Percentiles rank a stretch among this genome's conserved stretches.
These are phyloP conservation scores for Cladophialophora bantiana DNA, from an alignment of 2,329 filamentous ascomycete species.

Conservation along the genomic window DNA sequence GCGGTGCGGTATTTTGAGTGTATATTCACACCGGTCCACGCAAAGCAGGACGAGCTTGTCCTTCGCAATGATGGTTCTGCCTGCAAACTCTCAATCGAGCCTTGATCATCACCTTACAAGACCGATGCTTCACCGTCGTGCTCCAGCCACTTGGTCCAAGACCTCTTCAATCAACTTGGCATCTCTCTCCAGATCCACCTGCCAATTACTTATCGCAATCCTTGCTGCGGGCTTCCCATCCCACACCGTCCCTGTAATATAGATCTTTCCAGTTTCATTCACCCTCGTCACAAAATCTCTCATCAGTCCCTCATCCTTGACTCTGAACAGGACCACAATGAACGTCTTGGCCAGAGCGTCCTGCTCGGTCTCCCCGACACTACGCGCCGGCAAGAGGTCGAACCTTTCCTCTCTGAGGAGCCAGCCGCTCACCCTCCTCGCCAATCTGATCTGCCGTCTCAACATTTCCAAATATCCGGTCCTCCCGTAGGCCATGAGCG, in stretches of 20 bases:
- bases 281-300: constrained; percentile 71
- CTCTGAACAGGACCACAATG: constrained; percentile 79
- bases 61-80: not conserved
- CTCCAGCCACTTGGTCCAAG: constrained; percentile 56
- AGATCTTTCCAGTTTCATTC: constrained; percentile 76
- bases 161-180: constrained; percentile 69
- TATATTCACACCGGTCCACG: not conserved
- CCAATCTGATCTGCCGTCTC: constrained; percentile 73
- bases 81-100: not conserved
- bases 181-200: constrained; percentile 73
- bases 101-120: not conserved
- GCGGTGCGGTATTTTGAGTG: constrained; percentile 79
- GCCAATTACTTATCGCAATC: constrained; percentile 89
- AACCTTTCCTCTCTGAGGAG: constrained; percentile 68
- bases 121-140: not conserved
- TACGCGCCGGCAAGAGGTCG: constrained; percentile 66
- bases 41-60: not conserved
- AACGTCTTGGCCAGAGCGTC: constrained; percentile 62
- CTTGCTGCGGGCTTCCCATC: constrained; percentile 74
- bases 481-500: constrained; percentile 75
- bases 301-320: constrained; percentile 71
- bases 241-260: constrained; percentile 84
- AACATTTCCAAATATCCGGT: constrained; percentile 74
- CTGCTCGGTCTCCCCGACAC: constrained; percentile 44
- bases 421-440: constrained; percentile 70